phyloP scores from a whole-genome alignment of 495 filamentous ascomycete species.

The Hypomontagnella monticulosa region DNA sequence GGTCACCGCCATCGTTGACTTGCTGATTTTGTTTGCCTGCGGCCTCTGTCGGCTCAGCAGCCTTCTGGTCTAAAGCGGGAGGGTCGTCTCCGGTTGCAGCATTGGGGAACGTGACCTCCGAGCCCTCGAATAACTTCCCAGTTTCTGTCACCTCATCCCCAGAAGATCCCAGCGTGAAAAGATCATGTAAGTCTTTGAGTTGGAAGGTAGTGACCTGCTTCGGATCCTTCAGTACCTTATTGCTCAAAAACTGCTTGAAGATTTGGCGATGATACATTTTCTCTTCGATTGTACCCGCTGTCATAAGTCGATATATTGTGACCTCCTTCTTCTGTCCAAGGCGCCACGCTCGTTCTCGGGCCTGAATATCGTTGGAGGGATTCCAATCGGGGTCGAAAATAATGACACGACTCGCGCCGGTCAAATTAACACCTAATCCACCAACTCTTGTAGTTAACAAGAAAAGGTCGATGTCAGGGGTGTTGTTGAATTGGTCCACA shows the following conservation, averaged over 20 bases:
- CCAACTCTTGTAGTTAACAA: constrained; percentile 94
- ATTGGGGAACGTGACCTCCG: constrained; percentile 72
- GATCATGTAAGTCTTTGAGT: constrained; percentile 84
- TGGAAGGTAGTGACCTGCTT: constrained; percentile 89
- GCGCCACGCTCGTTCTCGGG: constrained; percentile 95
- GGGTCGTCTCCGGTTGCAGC: constrained; percentile 49
- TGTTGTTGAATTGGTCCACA: constrained; percentile 90
- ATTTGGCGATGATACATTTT: constrained; percentile 99
- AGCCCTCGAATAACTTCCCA: constrained; percentile 81
- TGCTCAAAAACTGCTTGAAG: constrained; percentile 94
- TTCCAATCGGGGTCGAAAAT: constrained; percentile 99
- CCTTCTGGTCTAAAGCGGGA: constrained; percentile 32
- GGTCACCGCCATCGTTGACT: constrained; percentile 45
- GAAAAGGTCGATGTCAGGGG: constrained; percentile 83
- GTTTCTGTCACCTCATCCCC: constrained; percentile 81
- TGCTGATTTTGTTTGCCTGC: constrained; percentile 41
- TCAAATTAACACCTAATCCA: constrained; percentile 91
- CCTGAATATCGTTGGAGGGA: constrained; percentile 90
- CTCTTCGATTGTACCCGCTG: constrained; percentile 96
- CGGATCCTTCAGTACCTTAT: constrained; percentile 92
- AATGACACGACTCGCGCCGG: constrained; percentile 93
- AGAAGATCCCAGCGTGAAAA: constrained; percentile 81
- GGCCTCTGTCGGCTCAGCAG: not conserved
- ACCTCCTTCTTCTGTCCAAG: constrained; percentile 94
- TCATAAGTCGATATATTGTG: constrained; percentile 93